phyloP scores from a whole-genome alignment of 306 rosid species.

The Glycine tomentella region DNA sequence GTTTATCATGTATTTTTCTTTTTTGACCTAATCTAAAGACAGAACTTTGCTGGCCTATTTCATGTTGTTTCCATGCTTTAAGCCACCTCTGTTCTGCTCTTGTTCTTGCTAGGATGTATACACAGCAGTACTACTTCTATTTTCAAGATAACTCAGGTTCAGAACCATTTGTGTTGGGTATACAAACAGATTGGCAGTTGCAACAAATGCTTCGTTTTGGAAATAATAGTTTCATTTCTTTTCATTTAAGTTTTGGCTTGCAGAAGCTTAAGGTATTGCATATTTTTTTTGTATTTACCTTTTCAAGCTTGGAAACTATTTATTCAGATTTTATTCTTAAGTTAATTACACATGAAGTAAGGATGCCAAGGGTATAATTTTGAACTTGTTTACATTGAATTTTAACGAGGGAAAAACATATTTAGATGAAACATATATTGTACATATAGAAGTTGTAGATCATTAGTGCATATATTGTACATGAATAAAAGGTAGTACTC shows the following conservation, averaged over 20 bases:
- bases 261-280: conserved; percentile 72
- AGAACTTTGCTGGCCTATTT: too few species aligned
- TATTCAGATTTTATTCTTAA: conserved; percentile 1
- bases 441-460: conserved; percentile 13
- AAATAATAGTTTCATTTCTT: conserved; percentile 60
- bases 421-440: conserved; percentile 26
- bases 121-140: too few species aligned
- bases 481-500: too few species aligned
- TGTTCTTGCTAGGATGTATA: too few species aligned
- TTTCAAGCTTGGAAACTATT: conserved; percentile 23
- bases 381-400: conserved; percentile 4
- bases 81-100: too few species aligned
- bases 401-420: not conserved
- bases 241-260: conserved; percentile 70
- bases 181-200: conserved; percentile 91
- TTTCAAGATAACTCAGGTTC: conserved; percentile 60
- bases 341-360: conserved; percentile 11
- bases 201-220: conserved; percentile 82
- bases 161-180: conserved; percentile 70
- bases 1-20: too few species aligned
- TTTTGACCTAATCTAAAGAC: too few species aligned
- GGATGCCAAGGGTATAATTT: not conserved
- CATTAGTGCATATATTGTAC: not conserved
- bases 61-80: too few species aligned
- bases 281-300: conserved; percentile 21